phyloP scores from a whole-genome alignment of 495 filamentous ascomycete genomes.

The Achaetomiella virescens region DNA sequence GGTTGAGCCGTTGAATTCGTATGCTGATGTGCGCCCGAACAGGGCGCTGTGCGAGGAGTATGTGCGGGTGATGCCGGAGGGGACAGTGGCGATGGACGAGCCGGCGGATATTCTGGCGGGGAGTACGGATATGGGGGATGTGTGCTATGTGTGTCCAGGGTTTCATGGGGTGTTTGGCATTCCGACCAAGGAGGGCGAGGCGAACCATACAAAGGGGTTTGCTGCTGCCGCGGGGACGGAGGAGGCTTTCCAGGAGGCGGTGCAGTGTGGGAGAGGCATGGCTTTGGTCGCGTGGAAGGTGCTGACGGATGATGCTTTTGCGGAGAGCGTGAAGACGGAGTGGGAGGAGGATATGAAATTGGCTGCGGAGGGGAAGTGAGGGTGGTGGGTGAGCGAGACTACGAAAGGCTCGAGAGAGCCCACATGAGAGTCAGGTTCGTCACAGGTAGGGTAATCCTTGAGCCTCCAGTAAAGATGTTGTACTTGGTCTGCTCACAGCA shows the following conservation, averaged over 20 bases:
- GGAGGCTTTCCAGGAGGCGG: constrained; percentile 39
- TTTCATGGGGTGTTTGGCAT: constrained; percentile 55
- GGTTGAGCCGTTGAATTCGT: constrained; percentile 43
- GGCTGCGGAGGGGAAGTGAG: constrained; percentile 18
- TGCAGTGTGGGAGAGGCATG: constrained; percentile 53
- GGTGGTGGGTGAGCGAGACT: too few relatives aligned
- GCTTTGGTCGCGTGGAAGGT: constrained; percentile 46
- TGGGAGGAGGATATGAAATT: constrained; percentile 35
- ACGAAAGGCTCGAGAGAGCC: too few relatives aligned
- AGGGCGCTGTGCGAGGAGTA: constrained; percentile 45
- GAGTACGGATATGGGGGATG: constrained; percentile 49
- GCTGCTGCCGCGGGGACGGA: constrained; percentile 46
- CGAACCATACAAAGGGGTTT: constrained; percentile 52
- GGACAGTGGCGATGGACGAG: constrained; percentile 34
- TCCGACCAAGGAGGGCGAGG: constrained; percentile 35
- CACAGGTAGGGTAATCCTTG: too few relatives aligned
- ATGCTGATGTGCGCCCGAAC: constrained; percentile 49
- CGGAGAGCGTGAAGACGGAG: constrained; percentile 33
- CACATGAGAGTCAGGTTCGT: too few relatives aligned
- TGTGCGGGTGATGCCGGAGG: constrained; percentile 42
- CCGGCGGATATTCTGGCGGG: constrained; percentile 38
- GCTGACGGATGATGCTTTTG: constrained; percentile 43
- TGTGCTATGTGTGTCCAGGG: constrained; percentile 50
- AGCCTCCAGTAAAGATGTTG: too few relatives aligned
- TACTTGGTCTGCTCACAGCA: too few relatives aligned